phyloP scores from a whole-genome alignment of 192 early-diverging fungal species.

The Mortierella claussenii region DNA sequence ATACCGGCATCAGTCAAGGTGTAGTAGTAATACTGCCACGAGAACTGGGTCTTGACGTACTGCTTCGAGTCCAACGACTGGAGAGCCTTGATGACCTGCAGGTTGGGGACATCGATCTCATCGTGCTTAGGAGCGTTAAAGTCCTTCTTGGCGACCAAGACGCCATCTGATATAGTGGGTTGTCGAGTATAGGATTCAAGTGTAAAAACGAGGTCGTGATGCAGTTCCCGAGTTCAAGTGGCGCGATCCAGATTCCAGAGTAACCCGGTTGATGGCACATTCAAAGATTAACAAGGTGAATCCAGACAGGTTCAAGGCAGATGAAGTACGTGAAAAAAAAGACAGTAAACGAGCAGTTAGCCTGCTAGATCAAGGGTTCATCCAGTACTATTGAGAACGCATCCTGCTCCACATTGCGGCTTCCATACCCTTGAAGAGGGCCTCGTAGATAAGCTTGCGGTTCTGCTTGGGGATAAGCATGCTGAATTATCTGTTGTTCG shows the following conservation, averaged over 20 bases:
- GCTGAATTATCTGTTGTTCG: slow-evolving; percentile 56
- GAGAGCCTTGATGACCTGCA: slow-evolving; percentile 99
- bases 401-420: slow-evolving; percentile 8
- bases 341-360: slow-evolving; percentile 12
- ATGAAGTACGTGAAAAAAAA: background rate
- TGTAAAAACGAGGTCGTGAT: background rate
- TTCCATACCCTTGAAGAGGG: slow-evolving; percentile 82
- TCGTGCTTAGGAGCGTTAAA: slow-evolving; percentile 95
- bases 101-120: slow-evolving; percentile 97
- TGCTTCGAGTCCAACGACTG: slow-evolving; percentile 96
- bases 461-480: slow-evolving; percentile 99
- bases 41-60: slow-evolving; percentile 96
- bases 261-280: background rate
- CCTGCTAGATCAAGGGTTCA: slow-evolving; percentile 32
- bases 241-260: slow-evolving; percentile 3
- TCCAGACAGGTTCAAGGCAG: background rate
- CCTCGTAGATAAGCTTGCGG: slow-evolving; percentile 96
- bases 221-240: background rate
- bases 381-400: no score
- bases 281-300: no score
- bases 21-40: slow-evolving; percentile 99
- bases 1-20: slow-evolving; percentile 98
- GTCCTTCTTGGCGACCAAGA: slow-evolving; percentile 99
- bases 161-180: slow-evolving; percentile 75
- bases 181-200: background rate